Evolutionary conservation across 2,329 filamentous ascomycete genomes (phyloP), one percentile per base, ranked within the genome.

Genomic region (Ramichloridium luteum): DNA sequence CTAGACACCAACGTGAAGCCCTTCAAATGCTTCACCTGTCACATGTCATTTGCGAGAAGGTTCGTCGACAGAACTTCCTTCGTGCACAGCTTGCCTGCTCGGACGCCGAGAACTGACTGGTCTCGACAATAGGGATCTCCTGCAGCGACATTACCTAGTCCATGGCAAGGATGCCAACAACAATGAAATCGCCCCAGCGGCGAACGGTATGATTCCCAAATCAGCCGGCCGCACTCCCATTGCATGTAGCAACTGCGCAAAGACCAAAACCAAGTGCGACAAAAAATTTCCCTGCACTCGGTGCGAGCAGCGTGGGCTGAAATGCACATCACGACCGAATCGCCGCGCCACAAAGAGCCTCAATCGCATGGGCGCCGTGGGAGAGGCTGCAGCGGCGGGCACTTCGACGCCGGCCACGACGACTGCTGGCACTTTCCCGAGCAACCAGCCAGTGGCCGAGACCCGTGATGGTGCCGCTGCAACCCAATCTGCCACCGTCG

Each of bases 1-100:
- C n/a, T 42, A 67, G 63, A 68, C 41, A 68, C 64, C 33, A 67
- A 67, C 46, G 62, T 68, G n/a, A 68, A 68, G 50, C 64, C 64
- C 2, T 68, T 65, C 57, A 67, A 67, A 52, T 68, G 64, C 49
- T 65, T 64, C 37, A 67, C 61, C 20, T 68, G 64, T 45, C 64
- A 68, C 38, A 68, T 68, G 64, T 67, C 63, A 36, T 68, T 68
- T 45, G 64, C 64, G 40, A 54, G 64, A 41, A 57, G 64, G 64
- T 68, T 47, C 35, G 61, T 56, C 12, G 15, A n/a, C 30, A 11
- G 8, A 4, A 26, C 12, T 13, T 29, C 13, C 17, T 20, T 25
- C 28, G n/a, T 23, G 8, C 20, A 23, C 20, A 23, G 8, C 13
- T 27, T 25, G 12, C 13, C 15, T 25, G 23, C 25, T 11, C 26